These are phyloP conservation scores for Fusarium pilosicola DNA, from an alignment of 2,329 filamentous ascomycete genomes.

Conservation along the genomic window DNA sequence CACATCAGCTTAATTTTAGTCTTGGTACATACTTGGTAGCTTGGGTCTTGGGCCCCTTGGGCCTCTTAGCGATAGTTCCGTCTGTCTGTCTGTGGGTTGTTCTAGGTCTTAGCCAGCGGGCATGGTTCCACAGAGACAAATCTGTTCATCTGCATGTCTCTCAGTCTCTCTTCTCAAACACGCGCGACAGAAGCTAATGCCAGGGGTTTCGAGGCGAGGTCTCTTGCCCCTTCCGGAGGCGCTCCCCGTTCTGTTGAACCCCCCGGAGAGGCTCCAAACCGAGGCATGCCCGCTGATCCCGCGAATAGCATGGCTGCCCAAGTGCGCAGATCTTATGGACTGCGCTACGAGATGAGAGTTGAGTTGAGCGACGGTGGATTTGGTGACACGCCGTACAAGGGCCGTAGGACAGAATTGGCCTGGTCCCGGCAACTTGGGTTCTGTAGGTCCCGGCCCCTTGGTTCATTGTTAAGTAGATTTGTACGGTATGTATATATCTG, in stretches of 20 bases:
- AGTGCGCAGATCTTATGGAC: background rate
- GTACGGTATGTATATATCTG: constrained; percentile 25
- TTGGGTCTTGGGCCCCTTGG: background rate
- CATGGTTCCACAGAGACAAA: constrained; percentile 4
- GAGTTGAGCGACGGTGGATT: constrained; percentile 8
- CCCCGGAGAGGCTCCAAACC: constrained; percentile 8
- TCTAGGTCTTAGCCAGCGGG: background rate
- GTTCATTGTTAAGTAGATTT: background rate
- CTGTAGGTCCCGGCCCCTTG: constrained; percentile 3
- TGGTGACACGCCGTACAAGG: constrained; percentile 18
- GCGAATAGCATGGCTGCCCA: constrained; percentile 22
- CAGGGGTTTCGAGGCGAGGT: background rate
- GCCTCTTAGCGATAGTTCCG: background rate
- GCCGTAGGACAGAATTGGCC: constrained; percentile 4
- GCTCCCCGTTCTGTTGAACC: constrained; percentile 7
- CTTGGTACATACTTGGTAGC: background rate
- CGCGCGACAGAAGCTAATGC: background rate
- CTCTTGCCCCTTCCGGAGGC: background rate
- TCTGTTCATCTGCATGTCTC: background rate
- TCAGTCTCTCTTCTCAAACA: background rate
- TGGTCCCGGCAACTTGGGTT: constrained; percentile 24
- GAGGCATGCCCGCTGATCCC: constrained; percentile 9
- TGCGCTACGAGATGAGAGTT: background rate
- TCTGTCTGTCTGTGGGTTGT: background rate
- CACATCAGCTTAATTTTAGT: background rate